Conservation (phyloP, 768 basidiomycete genomes). For the Tulasnella sp. region DNA sequence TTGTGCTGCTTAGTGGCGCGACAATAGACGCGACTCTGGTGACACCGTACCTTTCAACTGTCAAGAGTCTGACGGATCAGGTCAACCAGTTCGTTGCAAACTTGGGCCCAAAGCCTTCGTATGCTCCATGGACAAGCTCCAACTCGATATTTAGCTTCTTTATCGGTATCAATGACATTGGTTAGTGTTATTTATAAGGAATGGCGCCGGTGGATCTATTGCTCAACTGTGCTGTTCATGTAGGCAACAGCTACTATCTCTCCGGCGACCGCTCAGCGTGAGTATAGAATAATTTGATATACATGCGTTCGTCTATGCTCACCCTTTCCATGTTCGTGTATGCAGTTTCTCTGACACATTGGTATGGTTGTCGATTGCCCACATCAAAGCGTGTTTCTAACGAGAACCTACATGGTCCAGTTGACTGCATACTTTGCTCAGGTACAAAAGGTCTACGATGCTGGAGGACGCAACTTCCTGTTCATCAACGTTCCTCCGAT, state of each 20-base stretch:
- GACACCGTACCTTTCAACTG: constrained; percentile 24
- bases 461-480: constrained; percentile 60
- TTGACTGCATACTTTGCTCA: constrained; percentile 51
- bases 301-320: neutral
- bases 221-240: too few species aligned
- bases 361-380: neutral
- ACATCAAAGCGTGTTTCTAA: neutral
- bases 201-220: too few species aligned
- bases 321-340: neutral
- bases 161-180: constrained; percentile 72
- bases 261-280: neutral
- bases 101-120: constrained; percentile 48
- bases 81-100: constrained; percentile 55
- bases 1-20: constrained; percentile 5
- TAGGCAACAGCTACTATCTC: constrained; percentile 8
- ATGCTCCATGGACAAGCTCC: constrained; percentile 53
- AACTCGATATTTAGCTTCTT: constrained; percentile 64
- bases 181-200: neutral
- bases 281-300: neutral
- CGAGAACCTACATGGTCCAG: neutral
- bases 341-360: constrained; percentile 21
- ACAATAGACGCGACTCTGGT: constrained; percentile 29
- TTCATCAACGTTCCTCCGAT: constrained; percentile 61
- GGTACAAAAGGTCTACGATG: constrained; percentile 40
- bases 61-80: constrained; percentile 52